Conservation (phyloP, 176 grass and related monocot species). For the Triticum dicoccoides region DNA sequence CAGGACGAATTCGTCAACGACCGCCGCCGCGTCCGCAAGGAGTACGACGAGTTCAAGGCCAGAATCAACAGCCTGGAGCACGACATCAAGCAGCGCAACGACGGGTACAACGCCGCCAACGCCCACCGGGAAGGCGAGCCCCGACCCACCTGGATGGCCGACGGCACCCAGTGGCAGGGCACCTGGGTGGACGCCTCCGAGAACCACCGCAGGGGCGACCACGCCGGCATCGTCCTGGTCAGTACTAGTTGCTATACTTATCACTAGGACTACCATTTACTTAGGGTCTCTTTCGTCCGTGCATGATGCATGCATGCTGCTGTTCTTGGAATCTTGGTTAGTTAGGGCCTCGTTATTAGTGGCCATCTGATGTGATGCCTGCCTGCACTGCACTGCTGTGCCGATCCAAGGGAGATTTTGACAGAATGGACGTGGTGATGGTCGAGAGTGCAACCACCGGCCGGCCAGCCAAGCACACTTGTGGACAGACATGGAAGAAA, state of each 20-base stretch:
- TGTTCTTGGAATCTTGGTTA: neutral
- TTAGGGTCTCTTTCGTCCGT: no score
- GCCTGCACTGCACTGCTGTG: neutral
- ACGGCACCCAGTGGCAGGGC: conserved; percentile 71
- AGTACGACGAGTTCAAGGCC: conserved; percentile 92
- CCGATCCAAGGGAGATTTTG: neutral
- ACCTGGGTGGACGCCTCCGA: conserved; percentile 68
- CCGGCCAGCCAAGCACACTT: neutral
- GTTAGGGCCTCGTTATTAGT: neutral
- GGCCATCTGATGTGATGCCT: neutral
- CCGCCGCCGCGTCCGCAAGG: conserved; percentile 66
- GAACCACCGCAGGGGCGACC: conserved; percentile 86
- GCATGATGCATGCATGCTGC: neutral
- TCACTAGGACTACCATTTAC: neutral
- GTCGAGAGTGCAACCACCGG: conserved; percentile 36
- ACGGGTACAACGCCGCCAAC: conserved; percentile 56
- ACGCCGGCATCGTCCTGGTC: conserved; percentile 85
- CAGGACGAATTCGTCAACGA: conserved; percentile 88
- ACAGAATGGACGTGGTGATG: conserved; percentile 11
- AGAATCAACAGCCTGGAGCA: conserved; percentile 54
- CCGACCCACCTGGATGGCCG: conserved; percentile 65
- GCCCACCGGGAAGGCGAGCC: conserved; percentile 30
- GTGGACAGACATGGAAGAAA: neutral
- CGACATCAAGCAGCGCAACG: conserved; percentile 63
- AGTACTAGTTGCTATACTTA: neutral